A percentile compares a stretch with the other conserved stretches of the same genome.
phyloP scores from a whole-genome alignment of 108 stramenopile genomes.

The Seminavis robusta region DNA sequence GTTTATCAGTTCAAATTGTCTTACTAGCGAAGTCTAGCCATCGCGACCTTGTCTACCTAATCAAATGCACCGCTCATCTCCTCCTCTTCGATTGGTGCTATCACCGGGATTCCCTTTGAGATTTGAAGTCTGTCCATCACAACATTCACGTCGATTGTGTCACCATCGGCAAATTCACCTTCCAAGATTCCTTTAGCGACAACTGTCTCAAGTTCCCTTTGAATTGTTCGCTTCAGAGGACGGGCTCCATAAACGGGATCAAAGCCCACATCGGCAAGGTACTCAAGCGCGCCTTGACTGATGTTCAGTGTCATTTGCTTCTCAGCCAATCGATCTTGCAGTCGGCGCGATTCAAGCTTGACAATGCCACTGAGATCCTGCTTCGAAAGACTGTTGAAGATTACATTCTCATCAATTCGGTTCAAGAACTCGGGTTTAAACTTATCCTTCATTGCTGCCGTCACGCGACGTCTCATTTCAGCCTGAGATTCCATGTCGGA shows the following conservation, averaged over 20 bases:
- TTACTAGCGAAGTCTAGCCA: too few species aligned
- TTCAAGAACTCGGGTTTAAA: slow-evolving; percentile 99
- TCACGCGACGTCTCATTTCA: slow-evolving; percentile 62
- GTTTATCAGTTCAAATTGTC: too few species aligned
- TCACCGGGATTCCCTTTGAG: background rate
- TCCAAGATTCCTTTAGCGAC: slow-evolving; percentile 83
- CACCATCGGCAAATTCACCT: slow-evolving; percentile 77
- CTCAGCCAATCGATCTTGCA: slow-evolving; percentile 74
- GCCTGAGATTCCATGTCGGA: slow-evolving; percentile 40
- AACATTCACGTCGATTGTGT: slow-evolving; percentile 64
- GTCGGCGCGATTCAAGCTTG: slow-evolving; percentile 60
- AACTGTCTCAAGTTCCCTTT: slow-evolving; percentile 92
- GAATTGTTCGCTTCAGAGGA: slow-evolving; percentile 94
- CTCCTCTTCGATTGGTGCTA: too few species aligned
- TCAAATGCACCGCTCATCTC: too few species aligned
- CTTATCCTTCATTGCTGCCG: slow-evolving; percentile 70
- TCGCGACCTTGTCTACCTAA: too few species aligned
- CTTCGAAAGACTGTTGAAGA: slow-evolving; percentile 92
- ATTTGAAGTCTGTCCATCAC: slow-evolving; percentile 23
- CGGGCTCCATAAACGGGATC: slow-evolving; percentile 97
- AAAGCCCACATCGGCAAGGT: slow-evolving; percentile 81
- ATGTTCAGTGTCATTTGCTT: slow-evolving; percentile 61
- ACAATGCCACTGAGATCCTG: slow-evolving; percentile 88
- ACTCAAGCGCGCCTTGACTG: slow-evolving; percentile 69
- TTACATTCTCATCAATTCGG: slow-evolving; percentile 93